These are phyloP conservation scores for Metschnikowia santaceciliae DNA, from an alignment of 805 yeast genomes.

Conservation along the genomic window DNA sequence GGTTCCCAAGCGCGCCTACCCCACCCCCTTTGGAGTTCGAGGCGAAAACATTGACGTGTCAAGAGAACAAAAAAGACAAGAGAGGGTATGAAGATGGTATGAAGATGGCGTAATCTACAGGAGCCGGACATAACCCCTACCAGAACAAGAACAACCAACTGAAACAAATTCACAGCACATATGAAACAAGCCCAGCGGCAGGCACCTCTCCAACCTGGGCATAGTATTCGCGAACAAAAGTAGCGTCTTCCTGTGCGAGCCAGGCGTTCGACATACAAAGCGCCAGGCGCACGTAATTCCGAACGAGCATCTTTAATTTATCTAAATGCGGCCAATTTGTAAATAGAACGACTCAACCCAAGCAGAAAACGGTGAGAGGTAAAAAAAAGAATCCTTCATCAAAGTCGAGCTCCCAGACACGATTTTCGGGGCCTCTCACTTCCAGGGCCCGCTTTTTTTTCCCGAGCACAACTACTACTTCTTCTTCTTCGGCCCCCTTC, in stretches of 20 bases:
- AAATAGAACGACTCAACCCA: conserved; percentile 2
- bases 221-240: background rate
- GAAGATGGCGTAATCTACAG: too few relatives aligned
- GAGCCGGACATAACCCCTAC: too few relatives aligned
- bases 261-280: background rate
- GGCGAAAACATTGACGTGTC: background rate
- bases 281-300: conserved; percentile 1
- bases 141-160: too few relatives aligned
- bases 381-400: background rate
- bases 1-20: background rate
- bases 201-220: background rate
- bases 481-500: background rate
- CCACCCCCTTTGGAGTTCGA: background rate
- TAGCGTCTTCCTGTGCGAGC: background rate
- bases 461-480: background rate
- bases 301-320: conserved; percentile 1
- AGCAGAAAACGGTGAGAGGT: conserved; percentile 1
- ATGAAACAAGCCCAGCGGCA: background rate
- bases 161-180: background rate
- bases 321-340: conserved; percentile 1
- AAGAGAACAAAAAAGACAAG: too few relatives aligned
- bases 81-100: too few relatives aligned
- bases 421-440: background rate
- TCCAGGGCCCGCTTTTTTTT: background rate
- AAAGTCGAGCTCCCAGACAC: background rate